Evolutionary conservation across 78 protist species (phyloP), one percentile per base, ranked within the genome.

Genomic region (Mantamonas sphyraenae): DNA sequence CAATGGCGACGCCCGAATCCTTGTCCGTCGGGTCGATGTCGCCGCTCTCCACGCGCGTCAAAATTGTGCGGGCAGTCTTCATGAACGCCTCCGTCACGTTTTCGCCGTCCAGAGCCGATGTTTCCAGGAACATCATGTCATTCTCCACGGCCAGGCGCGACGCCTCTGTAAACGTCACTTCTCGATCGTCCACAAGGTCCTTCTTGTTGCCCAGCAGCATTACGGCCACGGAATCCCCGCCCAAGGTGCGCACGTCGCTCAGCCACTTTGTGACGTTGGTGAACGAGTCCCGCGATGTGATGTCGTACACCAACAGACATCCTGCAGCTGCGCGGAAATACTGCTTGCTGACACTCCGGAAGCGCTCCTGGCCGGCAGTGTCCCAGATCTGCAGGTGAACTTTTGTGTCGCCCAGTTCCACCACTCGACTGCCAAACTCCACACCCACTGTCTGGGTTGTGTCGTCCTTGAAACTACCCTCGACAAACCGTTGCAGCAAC

Each of bases 281-380:
- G 53, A 30, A 68, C 12, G 73, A 16, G 7, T 68, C 59, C 16
- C 20, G 22, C 51, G 5, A 35, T 12, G 74, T 30, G 59, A 69
- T 69, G 7, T 69, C 74, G 59, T 69, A 69, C 14, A 69, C 74
- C 5, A 69, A n/a, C 3, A 69, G 57, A 14, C 60, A 63, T 22
- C 51, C 74, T 3, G 50, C 51, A 16, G 74, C 74, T 2, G 37
- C 74, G 5, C 74, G 33, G 61, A 45, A 69, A n/a, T 50, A 69
- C 22, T 17, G 7, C 14, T 38, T 14, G 33, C 4, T 10, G 62
- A 69, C 12, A 47, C 12, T 19, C 53, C 53, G 53, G 16, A 47
- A 47, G 12, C 53, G 12, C 16, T 47, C 53, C 53, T 47, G 53
- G 28, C 53, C 53, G 16, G 53, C 53, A 16, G 53, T 47, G 16